These are phyloP conservation scores for Coemansia sp. DNA, from an alignment of 192 early-diverging fungal species.

Conservation along the genomic window DNA sequence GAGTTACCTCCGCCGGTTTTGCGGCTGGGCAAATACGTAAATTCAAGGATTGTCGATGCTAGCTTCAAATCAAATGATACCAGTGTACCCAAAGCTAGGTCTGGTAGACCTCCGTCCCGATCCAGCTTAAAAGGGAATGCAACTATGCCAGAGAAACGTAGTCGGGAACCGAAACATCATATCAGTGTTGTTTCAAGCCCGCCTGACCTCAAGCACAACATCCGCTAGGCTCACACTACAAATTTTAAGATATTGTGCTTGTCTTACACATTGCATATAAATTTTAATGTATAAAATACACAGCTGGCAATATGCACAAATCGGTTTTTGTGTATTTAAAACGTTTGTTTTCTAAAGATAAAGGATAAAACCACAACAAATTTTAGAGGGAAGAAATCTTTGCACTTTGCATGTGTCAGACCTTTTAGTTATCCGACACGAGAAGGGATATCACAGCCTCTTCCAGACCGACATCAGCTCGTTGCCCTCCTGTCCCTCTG, in stretches of 20 bases:
- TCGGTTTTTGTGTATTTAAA: too few relatives aligned
- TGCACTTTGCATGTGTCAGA: too few relatives aligned
- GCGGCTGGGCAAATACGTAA: neutral
- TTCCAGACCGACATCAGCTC: constrained; percentile 50
- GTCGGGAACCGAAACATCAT: neutral
- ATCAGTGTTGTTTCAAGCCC: constrained; percentile 18
- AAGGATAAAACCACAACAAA: too few relatives aligned
- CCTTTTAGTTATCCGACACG: too few relatives aligned
- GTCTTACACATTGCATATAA: neutral
- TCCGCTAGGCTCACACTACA: constrained; percentile 17
- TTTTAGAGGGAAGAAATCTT: too few relatives aligned
- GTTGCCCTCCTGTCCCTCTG: constrained; percentile 49
- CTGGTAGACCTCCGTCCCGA: neutral
- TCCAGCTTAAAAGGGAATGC: neutral
- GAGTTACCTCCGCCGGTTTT: neutral
- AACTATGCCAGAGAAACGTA: neutral
- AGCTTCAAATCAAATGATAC: neutral
- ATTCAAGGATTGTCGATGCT: neutral
- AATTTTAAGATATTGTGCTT: neutral
- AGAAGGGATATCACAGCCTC: constrained; percentile 13
- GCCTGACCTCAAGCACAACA: constrained; percentile 20
- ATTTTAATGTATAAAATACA: too few relatives aligned
- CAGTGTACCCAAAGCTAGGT: neutral
- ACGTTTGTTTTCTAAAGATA: too few relatives aligned
- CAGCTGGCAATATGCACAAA: too few relatives aligned